These are phyloP conservation scores for Chaetomium strumarium DNA, from an alignment of 2,329 filamentous ascomycete species.

Conservation along the genomic window DNA sequence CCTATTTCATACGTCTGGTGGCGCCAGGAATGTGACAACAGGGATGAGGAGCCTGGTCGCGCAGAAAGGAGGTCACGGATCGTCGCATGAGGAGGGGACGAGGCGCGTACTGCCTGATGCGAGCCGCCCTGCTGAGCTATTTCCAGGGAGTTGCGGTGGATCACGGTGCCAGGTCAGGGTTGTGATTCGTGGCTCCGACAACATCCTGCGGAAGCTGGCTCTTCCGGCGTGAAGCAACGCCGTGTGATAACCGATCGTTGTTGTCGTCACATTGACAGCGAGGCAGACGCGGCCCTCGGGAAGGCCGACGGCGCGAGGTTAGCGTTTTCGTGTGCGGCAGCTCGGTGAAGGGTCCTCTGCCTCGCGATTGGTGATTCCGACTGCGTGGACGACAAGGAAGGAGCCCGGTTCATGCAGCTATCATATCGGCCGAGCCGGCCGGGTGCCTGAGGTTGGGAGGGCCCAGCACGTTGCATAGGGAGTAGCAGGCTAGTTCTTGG, in stretches of 20 bases:
- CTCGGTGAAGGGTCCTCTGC: slow-evolving; percentile 2
- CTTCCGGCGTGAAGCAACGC: neutral
- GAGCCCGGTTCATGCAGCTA: slow-evolving; percentile 1
- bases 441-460: too few species aligned
- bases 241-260: slow-evolving; percentile 2
- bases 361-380: slow-evolving; percentile 4
- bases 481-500: slow-evolving; percentile 2
- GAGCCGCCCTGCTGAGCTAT: slow-evolving; percentile 4
- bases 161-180: neutral
- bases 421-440: slow-evolving; percentile 2
- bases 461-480: slow-evolving; percentile 7
- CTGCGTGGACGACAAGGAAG: slow-evolving; percentile 2
- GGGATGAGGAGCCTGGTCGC: slow-evolving; percentile 2
- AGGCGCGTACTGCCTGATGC: neutral
- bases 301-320: slow-evolving; percentile 3
- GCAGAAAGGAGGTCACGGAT: neutral
- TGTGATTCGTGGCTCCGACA: neutral
- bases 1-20: neutral
- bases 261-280: neutral
- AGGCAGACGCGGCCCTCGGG: slow-evolving; percentile 2
- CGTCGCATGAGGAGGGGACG: neutral
- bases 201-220: slow-evolving; percentile 5
- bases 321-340: neutral
- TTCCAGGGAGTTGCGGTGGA: neutral
- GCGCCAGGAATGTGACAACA: slow-evolving; percentile 1